Evolutionary conservation across 768 basidiomycete species (phyloP).

Genomic region (Russula compacta): DNA sequence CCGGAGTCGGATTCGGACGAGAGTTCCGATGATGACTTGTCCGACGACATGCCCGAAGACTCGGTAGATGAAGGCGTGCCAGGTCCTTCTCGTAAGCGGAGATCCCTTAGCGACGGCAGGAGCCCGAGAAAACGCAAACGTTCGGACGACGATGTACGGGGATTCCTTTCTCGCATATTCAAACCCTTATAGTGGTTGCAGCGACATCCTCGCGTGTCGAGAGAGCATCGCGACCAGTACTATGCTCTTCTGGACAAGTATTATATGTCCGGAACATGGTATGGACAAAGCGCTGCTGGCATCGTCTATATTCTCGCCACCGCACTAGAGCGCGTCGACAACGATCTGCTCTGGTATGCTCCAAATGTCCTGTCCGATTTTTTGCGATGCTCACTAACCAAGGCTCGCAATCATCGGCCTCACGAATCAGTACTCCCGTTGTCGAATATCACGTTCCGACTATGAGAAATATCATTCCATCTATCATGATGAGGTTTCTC

Average conservation of each 20-base stretch:
- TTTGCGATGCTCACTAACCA: neutral
- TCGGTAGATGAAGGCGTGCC: slow-evolving; percentile 37
- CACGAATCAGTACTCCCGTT: slow-evolving; percentile 84
- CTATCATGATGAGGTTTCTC: slow-evolving; percentile 86
- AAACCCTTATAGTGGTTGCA: slow-evolving; percentile 21
- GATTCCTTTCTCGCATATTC: slow-evolving; percentile 8
- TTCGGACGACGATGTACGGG: slow-evolving; percentile 35
- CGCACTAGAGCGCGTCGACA: slow-evolving; percentile 84
- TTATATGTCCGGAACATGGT: slow-evolving; percentile 76
- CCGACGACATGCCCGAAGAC: slow-evolving; percentile 35
- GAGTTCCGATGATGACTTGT: slow-evolving; percentile 39
- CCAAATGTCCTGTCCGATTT: neutral
- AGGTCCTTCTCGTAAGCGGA: slow-evolving; percentile 45
- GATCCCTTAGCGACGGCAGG: slow-evolving; percentile 20
- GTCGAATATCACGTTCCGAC: slow-evolving; percentile 75
- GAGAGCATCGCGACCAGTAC: slow-evolving; percentile 61
- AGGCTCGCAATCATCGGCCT: slow-evolving; percentile 92
- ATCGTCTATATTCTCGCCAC: slow-evolving; percentile 87
- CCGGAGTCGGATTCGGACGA: slow-evolving; percentile 66
- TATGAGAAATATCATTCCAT: slow-evolving; percentile 78
- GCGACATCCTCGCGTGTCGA: slow-evolving; percentile 50
- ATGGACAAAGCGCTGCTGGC: slow-evolving; percentile 84
- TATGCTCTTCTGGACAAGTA: slow-evolving; percentile 65
- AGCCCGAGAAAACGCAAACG: slow-evolving; percentile 29
- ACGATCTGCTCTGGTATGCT: slow-evolving; percentile 82